Base-by-base conservation (phyloP, 129 eudicot species). In the Flaveria bidentis region DNA sequence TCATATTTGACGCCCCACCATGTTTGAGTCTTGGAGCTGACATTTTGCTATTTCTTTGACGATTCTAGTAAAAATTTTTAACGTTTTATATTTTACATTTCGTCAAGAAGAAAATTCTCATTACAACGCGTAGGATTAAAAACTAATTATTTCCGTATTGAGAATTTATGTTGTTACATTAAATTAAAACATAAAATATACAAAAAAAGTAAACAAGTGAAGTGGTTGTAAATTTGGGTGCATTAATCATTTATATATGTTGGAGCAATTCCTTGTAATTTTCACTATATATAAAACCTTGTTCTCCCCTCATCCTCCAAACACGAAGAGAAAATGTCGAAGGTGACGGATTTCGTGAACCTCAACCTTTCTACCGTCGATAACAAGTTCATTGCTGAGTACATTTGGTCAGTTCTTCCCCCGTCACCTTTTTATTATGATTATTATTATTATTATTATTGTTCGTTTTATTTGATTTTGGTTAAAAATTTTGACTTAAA, bases 301-400 rank as follows among this genome's bases (percentile, higher is more conserved):
- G 49, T 65, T 30, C 17, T 36, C 13, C 28, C 28, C 42, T 63
- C 25, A 57, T 15, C 49, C 67, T 22, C 66, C 39, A 22, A 61
- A 71, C 77, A 45, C n/a, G 8, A 5, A 62, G 22, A 71, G 63
- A 76, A 56, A 41, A 90, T 90, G 93, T 77, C 97, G 23, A 56
- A 7, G 39, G 81, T 91, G 20, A 57, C 89, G 51, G 91, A 91
- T 86, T 87, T 91, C 81, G 20, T 86, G 56, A 86, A 88, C 74
- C 89, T 91, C 68, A 67, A 88, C 69, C 81, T 86, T 51, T 84
- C 97, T 17, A 82, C 79, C 17, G 2, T 74, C 55, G 76, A 89
- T 15, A 67, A 85, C 44, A 87, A 87, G 83, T 62, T 90, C 72
- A 86, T 91, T 75, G 97, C 97, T 9, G 97, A 91, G 71, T 91